Evolutionary conservation across 257 asterid genomes (phyloP), one percentile per base, ranked within the genome.

Genomic region (Penstemon eatonii): DNA sequence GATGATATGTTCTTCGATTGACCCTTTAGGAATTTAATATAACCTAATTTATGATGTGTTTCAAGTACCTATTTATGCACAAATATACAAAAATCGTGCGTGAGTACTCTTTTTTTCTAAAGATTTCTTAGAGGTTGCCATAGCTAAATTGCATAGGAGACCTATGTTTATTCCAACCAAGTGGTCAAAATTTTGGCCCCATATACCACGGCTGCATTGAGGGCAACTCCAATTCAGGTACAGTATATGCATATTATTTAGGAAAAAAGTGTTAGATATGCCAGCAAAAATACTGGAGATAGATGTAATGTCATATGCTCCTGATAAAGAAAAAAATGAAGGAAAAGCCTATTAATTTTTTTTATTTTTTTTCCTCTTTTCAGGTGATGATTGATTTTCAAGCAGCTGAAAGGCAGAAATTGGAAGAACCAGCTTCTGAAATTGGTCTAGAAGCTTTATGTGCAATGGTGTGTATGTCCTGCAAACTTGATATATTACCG

Each of bases 341-440:
- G 60, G 47, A 25, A 63, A 36, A 18, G 8, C n/a, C 7, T 62
- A 1, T 60, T 25, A 1, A 25, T 74, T 61, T 25, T 25, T 25
- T 25, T 25, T 1, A 25, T 25, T 25, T 25, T 25, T 25, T 25
- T 71, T 56, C 69, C 73, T 62, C 64, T 39, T 68, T 51, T 58
- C 84, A 94, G 99, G 96, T 94, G 65, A 87, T 94, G 99, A 91
- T 82, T 82, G 99, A 91, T 87, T 94, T 94, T 81, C 99, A 94
- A 87, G 95, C 86, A 54, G 99, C 97, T 73, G 87, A 94, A 83
- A 91, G 91, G 81, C 83, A 89, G 75, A 89, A 89, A 85, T 75
- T 94, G 73, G 97, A 83, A 76, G 97, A 91, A 84, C 97, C 96
- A 80, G 99, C 99, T 80, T 91, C 97, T 45, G 99, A 94, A 83